These are phyloP conservation scores for Avena insularis DNA, from an alignment of 176 grass and related monocot species.

Conservation along the genomic window DNA sequence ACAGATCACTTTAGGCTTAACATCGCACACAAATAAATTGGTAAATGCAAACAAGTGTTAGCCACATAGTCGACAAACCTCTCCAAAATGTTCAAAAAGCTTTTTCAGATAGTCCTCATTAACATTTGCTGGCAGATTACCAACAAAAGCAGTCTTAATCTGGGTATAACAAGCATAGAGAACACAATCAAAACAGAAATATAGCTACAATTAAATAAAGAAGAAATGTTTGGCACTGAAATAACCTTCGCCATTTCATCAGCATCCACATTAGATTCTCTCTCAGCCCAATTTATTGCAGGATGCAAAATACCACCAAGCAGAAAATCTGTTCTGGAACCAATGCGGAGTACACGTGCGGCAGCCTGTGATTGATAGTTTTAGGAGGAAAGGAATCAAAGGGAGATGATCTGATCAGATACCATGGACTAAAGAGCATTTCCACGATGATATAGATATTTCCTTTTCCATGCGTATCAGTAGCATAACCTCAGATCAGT, in stretches of 20 bases:
- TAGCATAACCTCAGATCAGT: slow-evolving; percentile 45
- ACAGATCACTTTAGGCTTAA: slow-evolving; percentile 34
- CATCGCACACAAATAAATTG: slow-evolving; percentile 31
- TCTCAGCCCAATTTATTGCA: slow-evolving; percentile 81
- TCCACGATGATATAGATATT: slow-evolving; percentile 55
- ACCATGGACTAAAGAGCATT: slow-evolving; percentile 43
- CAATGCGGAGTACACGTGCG: slow-evolving; percentile 63
- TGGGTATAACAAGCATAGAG: slow-evolving; percentile 40
- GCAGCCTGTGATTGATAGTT: slow-evolving; percentile 85
- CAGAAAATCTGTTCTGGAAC: slow-evolving; percentile 79
- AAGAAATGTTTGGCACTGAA: slow-evolving; percentile 19
- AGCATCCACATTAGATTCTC: slow-evolving; percentile 63
- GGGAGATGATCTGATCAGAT: slow-evolving; percentile 44
- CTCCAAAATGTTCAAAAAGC: slow-evolving; percentile 75
- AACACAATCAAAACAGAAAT: slow-evolving; percentile 43
- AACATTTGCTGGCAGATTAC: slow-evolving; percentile 72
- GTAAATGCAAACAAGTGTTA: slow-evolving; percentile 26
- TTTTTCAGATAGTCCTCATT: slow-evolving; percentile 66
- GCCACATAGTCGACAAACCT: slow-evolving; percentile 53
- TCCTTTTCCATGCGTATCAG: slow-evolving; percentile 30
- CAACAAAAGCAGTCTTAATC: slow-evolving; percentile 83
- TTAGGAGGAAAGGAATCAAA: slow-evolving; percentile 54
- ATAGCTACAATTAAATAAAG: slow-evolving; percentile 38
- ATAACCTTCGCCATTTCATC: slow-evolving; percentile 78
- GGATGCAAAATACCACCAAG: slow-evolving; percentile 85